These are phyloP conservation scores for Stromatinia cepivora DNA, from an alignment of 2,329 filamentous ascomycete genomes.

Conservation along the genomic window DNA sequence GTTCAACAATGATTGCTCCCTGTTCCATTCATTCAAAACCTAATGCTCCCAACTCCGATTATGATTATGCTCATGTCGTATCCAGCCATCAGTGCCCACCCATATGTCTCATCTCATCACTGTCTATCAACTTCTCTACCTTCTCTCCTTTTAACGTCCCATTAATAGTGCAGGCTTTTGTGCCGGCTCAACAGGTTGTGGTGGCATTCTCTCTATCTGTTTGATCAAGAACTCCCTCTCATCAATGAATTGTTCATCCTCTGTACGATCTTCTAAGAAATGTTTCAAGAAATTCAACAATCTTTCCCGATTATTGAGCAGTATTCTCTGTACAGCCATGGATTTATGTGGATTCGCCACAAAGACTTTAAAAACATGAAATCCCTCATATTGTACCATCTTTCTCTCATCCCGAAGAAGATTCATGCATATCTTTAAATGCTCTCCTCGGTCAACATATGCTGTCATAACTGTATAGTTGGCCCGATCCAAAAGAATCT, in stretches of 20 bases:
- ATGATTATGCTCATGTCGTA: constrained; percentile 23
- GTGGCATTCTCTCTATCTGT: constrained; percentile 75
- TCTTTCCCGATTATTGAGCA: constrained; percentile 94
- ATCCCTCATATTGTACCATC: constrained; percentile 99
- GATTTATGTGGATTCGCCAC: constrained; percentile 98
- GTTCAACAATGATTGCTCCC: constrained; percentile 21
- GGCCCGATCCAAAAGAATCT: constrained; percentile 88
- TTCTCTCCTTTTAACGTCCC: constrained; percentile 30
- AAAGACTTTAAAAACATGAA: constrained; percentile 99
- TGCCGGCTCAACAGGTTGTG: constrained; percentile 51
- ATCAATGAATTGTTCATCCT: constrained; percentile 98
- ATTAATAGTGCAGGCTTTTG: constrained; percentile 42
- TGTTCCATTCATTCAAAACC: constrained; percentile 20
- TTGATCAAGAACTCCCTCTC: constrained; percentile 97
- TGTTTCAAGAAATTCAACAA: constrained; percentile 84
- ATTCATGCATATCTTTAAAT: constrained; percentile 98
- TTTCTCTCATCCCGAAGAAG: constrained; percentile 90
- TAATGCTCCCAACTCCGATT: constrained; percentile 24
- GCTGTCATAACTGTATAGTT: constrained; percentile 99
- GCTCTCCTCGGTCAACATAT: constrained; percentile 92
- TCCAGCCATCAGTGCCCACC: constrained; percentile 21
- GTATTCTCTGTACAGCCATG: constrained; percentile 89
- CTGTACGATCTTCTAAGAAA: constrained; percentile 91
- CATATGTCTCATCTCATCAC: constrained; percentile 19
- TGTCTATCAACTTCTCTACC: constrained; percentile 24